Evolutionary conservation across 116 monocot genomes (phyloP).

Genomic region (Posidonia oceanica): DNA sequence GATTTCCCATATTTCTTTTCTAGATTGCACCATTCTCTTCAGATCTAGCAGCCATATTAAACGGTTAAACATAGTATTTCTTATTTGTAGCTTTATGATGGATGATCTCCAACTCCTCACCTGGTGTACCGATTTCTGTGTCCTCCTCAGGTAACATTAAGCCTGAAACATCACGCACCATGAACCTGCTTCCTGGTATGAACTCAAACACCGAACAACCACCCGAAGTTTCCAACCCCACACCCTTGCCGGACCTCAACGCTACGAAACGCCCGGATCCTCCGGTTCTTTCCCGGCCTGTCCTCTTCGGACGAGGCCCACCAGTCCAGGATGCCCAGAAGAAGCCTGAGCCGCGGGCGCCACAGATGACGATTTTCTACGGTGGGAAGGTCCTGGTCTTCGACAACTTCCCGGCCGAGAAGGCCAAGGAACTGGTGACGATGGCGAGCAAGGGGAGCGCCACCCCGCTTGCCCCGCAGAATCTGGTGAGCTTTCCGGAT

Average conservation of each 20-base stretch:
- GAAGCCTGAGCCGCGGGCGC: conserved; percentile 1
- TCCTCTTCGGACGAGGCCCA: not conserved
- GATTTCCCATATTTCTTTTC: no score
- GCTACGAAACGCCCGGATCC: not conserved
- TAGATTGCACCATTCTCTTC: no score
- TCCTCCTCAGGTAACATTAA: no score
- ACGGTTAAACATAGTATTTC: no score
- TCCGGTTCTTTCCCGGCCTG: not conserved
- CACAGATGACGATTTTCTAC: conserved; percentile 68
- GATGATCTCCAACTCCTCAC: no score
- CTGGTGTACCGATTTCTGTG: no score
- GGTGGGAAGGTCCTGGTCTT: conserved; percentile 66
- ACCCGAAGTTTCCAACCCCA: conserved; percentile 6
- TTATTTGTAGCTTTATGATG: no score
- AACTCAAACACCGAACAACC: no score
- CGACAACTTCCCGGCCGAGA: conserved; percentile 45
- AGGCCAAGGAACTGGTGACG: conserved; percentile 37
- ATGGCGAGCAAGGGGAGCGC: conserved; percentile 19
- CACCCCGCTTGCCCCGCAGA: not conserved
- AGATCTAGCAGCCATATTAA: no score
- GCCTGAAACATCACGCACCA: conserved; percentile 19
- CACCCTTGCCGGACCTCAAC: not conserved
- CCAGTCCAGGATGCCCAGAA: not conserved
- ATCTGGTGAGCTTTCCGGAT: not conserved
- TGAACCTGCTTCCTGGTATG: conserved; percentile 26